Conservation (phyloP, 23 red algal species). For the Gracilariopsis chorda region DNA sequence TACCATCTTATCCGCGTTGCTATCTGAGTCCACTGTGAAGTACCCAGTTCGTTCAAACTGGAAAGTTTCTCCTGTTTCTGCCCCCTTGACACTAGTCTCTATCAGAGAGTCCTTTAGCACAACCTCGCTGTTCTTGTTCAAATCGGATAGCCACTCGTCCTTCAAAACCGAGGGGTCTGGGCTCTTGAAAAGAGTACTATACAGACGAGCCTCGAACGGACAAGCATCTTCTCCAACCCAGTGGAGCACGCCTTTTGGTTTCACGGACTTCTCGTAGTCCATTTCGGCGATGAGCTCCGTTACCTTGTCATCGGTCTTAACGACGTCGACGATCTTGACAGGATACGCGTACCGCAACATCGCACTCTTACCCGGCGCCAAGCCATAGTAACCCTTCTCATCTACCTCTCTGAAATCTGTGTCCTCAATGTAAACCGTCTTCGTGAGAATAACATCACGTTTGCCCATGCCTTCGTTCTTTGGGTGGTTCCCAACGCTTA, state of each 20-base stretch:
- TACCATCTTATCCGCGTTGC: constrained; percentile 9
- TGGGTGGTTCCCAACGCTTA: constrained; percentile 87
- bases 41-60: constrained; percentile 99
- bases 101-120: constrained; percentile 62
- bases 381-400: constrained; percentile 92
- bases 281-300: constrained; percentile 44
- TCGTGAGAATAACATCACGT: constrained; percentile 61
- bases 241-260: constrained; percentile 96
- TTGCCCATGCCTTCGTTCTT: constrained; percentile 82
- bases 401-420: constrained; percentile 91
- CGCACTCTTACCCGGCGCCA: constrained; percentile 92
- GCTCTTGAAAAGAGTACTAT: constrained; percentile 73
- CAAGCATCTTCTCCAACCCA: constrained; percentile 70
- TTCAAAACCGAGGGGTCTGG: constrained; percentile 67
- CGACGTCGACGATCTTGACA: constrained; percentile 61
- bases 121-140: constrained; percentile 76
- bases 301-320: constrained; percentile 9
- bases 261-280: constrained; percentile 63
- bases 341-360: constrained; percentile 94
- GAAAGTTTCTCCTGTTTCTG: constrained; percentile 53
- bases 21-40: constrained; percentile 75
- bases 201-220: constrained; percentile 79
- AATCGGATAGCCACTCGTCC: constrained; percentile 84
- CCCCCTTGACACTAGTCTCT: constrained; percentile 35
- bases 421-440: constrained; percentile 85